Conservation (phyloP, 1,139 yeast species). For the Spencermartinsiella ligniputridi region DNA sequence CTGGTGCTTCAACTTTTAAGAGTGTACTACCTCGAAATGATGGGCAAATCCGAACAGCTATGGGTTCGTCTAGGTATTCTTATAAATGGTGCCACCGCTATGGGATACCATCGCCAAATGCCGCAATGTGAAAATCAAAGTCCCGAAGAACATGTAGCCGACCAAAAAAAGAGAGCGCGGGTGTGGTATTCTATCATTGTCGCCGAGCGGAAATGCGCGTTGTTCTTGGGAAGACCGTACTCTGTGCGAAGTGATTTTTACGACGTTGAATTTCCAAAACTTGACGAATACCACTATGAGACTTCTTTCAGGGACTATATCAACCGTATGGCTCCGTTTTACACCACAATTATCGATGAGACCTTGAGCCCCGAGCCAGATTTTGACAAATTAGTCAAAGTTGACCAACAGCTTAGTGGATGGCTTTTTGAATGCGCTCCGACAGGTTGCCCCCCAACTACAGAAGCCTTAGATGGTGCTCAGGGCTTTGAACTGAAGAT, state of each 20-base stretch:
- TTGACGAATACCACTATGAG: slow-evolving; percentile 13
- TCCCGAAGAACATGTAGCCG: slow-evolving; percentile 6
- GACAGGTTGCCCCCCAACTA: not conserved
- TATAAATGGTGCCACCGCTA: slow-evolving; percentile 17
- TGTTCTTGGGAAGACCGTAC: slow-evolving; percentile 20
- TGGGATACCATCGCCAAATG: slow-evolving; percentile 23
- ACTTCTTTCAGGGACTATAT: slow-evolving; percentile 18
- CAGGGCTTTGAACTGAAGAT: slow-evolving; percentile 1
- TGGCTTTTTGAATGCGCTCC: slow-evolving; percentile 11
- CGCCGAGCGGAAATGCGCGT: slow-evolving; percentile 17
- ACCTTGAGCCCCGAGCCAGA: slow-evolving; percentile 9
- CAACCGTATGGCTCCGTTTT: slow-evolving; percentile 18
- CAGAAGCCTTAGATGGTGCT: not conserved
- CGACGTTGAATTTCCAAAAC: slow-evolving; percentile 13
- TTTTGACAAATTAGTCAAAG: slow-evolving; percentile 11
- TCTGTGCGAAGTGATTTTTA: slow-evolving; percentile 11
- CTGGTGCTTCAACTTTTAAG: slow-evolving; percentile 14
- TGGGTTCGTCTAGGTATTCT: slow-evolving; percentile 19
- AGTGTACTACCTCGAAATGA: slow-evolving; percentile 14
- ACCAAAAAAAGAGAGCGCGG: slow-evolving; percentile 11
- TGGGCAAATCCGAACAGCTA: slow-evolving; percentile 18
- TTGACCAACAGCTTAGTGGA: slow-evolving; percentile 14
- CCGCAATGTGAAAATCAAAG: slow-evolving; percentile 6
- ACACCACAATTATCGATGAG: slow-evolving; percentile 17
- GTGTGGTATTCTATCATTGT: slow-evolving; percentile 18